Percentiles rank a stretch among this genome's conserved stretches.
Evolutionary conservation across 2,329 filamentous ascomycete species (phyloP).

Genomic region (Xylaria sp.): DNA sequence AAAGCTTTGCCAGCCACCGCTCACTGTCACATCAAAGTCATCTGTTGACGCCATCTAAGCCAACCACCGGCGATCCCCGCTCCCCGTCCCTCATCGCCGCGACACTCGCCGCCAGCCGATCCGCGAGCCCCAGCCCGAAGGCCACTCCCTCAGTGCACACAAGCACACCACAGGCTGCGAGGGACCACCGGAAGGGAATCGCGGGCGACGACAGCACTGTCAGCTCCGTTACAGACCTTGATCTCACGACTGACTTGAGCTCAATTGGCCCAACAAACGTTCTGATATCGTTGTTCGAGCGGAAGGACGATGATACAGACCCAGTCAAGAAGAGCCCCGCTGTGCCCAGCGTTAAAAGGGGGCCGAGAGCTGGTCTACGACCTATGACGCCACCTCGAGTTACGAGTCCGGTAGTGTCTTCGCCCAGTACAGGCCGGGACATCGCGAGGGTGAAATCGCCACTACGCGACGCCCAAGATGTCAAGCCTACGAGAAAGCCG

Average conservation of each 20-base stretch:
- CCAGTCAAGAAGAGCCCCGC: slow-evolving; percentile 44
- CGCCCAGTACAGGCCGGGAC: slow-evolving; percentile 28
- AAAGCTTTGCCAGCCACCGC: slow-evolving; percentile 41
- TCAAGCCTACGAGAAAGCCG: slow-evolving; percentile 37
- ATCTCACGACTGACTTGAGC: slow-evolving; percentile 61
- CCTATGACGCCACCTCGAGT: slow-evolving; percentile 50
- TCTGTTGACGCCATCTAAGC: slow-evolving; percentile 38
- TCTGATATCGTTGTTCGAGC: slow-evolving; percentile 76
- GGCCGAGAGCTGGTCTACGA: slow-evolving; percentile 42
- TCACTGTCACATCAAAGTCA: slow-evolving; percentile 35
- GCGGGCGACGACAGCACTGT: slow-evolving; percentile 46
- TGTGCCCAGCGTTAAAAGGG: slow-evolving; percentile 48
- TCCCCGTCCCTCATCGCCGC: slow-evolving; percentile 72
- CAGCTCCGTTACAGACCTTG: slow-evolving; percentile 48
- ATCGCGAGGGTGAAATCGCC: slow-evolving; percentile 2
- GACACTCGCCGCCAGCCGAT: slow-evolving; percentile 69
- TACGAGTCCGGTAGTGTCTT: slow-evolving; percentile 42
- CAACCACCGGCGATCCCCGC: slow-evolving; percentile 52
- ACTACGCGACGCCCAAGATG: slow-evolving; percentile 12
- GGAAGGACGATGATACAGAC: slow-evolving; percentile 49
- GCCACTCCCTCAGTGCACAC: slow-evolving; percentile 42
- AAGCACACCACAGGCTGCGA: slow-evolving; percentile 40
- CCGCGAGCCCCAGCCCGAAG: slow-evolving; percentile 62
- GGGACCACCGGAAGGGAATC: slow-evolving; percentile 46
- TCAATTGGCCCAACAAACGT: slow-evolving; percentile 71